Conservation (phyloP, 2,329 filamentous ascomycete genomes). For the Hypocrella siamensis region DNA sequence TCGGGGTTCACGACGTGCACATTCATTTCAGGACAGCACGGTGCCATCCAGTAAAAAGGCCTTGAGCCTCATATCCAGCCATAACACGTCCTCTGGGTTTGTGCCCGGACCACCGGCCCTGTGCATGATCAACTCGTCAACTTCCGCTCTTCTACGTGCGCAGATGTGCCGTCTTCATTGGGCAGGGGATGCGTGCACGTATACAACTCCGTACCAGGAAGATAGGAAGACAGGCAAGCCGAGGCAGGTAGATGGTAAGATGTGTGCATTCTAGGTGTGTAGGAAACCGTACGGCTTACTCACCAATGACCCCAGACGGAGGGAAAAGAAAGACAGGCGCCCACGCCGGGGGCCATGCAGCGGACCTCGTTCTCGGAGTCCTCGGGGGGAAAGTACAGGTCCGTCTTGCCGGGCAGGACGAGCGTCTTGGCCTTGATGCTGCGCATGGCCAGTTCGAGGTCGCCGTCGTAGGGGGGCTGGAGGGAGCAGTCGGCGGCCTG, state of each 20-base stretch:
- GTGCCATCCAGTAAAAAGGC: constrained; percentile 20
- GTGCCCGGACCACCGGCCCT: constrained; percentile 55
- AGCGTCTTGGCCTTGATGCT: constrained; percentile 58
- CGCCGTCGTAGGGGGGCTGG: constrained; percentile 51
- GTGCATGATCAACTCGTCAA: neutral
- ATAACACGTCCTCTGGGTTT: constrained; percentile 54
- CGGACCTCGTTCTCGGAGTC: constrained; percentile 62
- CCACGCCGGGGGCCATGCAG: constrained; percentile 18
- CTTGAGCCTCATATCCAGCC: constrained; percentile 49
- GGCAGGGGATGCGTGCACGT: too few relatives aligned
- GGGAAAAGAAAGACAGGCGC: constrained; percentile 19
- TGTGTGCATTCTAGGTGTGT: too few relatives aligned
- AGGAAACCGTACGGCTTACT: neutral
- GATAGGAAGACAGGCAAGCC: too few relatives aligned
- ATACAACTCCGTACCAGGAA: neutral
- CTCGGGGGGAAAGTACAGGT: constrained; percentile 70
- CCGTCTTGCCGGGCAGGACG: constrained; percentile 56
- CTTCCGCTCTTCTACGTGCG: too few relatives aligned
- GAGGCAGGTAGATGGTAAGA: too few relatives aligned
- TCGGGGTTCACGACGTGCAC: too few relatives aligned
- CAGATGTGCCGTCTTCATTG: too few relatives aligned
- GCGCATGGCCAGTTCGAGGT: constrained; percentile 50
- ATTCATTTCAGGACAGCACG: neutral
- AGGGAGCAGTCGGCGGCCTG: constrained; percentile 55
- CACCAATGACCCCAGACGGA: constrained; percentile 27